Evolutionary conservation across 768 basidiomycete species (phyloP), one percentile per base, ranked within the genome.

Genomic region (Tephrocybe rancida): DNA sequence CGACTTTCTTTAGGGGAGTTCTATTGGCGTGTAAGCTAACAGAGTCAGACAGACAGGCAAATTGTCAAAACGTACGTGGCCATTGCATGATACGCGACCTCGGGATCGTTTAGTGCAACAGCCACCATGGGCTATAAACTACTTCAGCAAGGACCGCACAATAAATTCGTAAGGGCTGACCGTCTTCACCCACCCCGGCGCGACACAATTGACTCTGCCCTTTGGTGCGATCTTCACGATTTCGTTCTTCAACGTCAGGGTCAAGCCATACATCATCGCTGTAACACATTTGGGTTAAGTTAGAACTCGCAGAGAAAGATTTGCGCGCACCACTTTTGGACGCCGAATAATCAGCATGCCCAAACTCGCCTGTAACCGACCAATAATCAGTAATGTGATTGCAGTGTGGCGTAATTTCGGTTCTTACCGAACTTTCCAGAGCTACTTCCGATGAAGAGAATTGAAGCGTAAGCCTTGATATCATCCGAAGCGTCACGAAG

Each of bases 221-320:
- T 67, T 75, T 0, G 87, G 85, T 0, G 88, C 87, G 54, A 90
- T 80, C 67, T 82, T 82, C 41, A 92, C 88, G 49, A 90, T 89
- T 68, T 92, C 88, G 65, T 90, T 91, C 70, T 91, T 90, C 59
- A 90, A 74, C 4, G 83, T 74, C 60, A 85, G 68, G 3, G 80
- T 81, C 29, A 90, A 63, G 1, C 88, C 90, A 56, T 87, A 85
- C 87, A 88, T 88, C 73, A 88, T 76, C 4, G 81, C 87, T 87
- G 18, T 16, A 29, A 16, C 35, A 16, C 35, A 9, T 37, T 32
- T 32, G 11, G 18, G 29, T n/a, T 19, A 3, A 16, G 21, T 21
- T 13, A 10, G 16, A 37, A 16, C 7, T 13, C 5, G 4, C 14
- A 37, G 14, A 16, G n/a, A 37, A 37, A 37, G 14, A 5, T 16